Evolutionary conservation across 1,284 basidiomycete species (phyloP).

Genomic region (Cystobasidium pallidum): DNA sequence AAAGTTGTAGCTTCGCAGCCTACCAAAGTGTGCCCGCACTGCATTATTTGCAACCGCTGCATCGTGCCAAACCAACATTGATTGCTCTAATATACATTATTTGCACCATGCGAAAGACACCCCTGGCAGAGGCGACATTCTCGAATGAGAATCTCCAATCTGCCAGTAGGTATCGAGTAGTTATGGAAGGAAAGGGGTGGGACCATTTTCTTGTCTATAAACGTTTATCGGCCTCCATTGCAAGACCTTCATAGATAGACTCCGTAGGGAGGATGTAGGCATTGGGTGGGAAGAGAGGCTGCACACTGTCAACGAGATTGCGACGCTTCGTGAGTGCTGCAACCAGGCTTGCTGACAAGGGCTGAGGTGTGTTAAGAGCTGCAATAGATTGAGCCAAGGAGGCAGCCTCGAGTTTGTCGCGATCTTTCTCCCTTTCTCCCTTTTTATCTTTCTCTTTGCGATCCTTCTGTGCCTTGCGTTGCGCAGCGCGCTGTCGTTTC

Average conservation of each 20-base stretch:
- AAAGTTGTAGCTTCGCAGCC: no score
- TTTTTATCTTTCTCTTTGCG: conserved; percentile 61
- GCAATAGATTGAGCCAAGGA: conserved; percentile 39
- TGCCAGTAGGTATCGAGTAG: no score
- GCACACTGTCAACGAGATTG: conserved; percentile 38
- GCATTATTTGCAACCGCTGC: no score
- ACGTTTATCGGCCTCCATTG: background rate
- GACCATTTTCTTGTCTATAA: background rate
- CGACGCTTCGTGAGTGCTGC: conserved; percentile 33
- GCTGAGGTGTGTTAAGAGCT: conserved; percentile 41
- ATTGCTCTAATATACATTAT: no score
- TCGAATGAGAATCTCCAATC: no score
- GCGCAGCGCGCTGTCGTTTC: conserved; percentile 58
- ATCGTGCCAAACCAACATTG: no score
- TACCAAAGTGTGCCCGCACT: no score
- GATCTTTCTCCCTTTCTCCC: conserved; percentile 47
- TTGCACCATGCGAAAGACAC: no score
- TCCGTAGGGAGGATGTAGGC: conserved; percentile 18
- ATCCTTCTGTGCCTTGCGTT: conserved; percentile 54
- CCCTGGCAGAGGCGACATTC: no score
- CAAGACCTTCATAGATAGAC: conserved; percentile 27
- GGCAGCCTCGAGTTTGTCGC: conserved; percentile 37
- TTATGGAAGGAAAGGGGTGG: no score
- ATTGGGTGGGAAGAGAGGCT: conserved; percentile 29
- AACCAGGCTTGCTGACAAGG: conserved; percentile 22